Evolutionary conservation across 495 filamentous ascomycete species (phyloP), one percentile per base, ranked within the genome.

Genomic region (Hamigera avellanea): DNA sequence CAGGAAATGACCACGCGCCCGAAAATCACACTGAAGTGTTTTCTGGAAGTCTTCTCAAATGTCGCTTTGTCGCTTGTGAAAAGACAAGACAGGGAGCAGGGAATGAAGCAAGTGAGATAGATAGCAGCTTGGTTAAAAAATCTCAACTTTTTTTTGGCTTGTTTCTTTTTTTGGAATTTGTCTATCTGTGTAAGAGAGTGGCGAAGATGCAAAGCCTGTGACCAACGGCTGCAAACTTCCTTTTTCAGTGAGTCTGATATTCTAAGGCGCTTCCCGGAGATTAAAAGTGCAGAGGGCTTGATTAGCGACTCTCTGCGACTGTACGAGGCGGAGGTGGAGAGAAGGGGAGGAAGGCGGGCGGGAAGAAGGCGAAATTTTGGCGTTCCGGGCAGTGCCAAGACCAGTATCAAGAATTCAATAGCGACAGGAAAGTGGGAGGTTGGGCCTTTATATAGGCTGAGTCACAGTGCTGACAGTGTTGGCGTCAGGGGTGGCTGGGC

Each of bases 21-120:
- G 53, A 62, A 65, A 62, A 58, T 37, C 59, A 65, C 61, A 65
- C 46, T 60, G 36, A 65, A 65, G 61, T 65, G 61, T 63, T 65
- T 65, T 54, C 53, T 47, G 28, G 14, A 14, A 17, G 18, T 43
- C n/a, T 16, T 17, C n/a, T 15, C 30, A 10, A 18, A 17, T 2
- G 15, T 43, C 40, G 14, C 29, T 37, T n/a, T n/a, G n/a, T 40
- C 13, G 39, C 5, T 16, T 36, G 44, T 33, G 32, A 17, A 8
- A 36, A 25, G 15, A 14, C 18, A 36, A 6, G 13, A 36, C 13
- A 14, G 21, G 5, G 26, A 36, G 34, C 18, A 36, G 26, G 34
- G 15, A 36, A 8, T 8, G 34, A 26, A 36, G 17, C 8, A 26
- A 17, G 17, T 3, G 17, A 36, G 34, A 16, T 9, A 34, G 15